Conservation (phyloP, 164 flowering plant genomes). For the Magnolia kwangsiensis region DNA sequence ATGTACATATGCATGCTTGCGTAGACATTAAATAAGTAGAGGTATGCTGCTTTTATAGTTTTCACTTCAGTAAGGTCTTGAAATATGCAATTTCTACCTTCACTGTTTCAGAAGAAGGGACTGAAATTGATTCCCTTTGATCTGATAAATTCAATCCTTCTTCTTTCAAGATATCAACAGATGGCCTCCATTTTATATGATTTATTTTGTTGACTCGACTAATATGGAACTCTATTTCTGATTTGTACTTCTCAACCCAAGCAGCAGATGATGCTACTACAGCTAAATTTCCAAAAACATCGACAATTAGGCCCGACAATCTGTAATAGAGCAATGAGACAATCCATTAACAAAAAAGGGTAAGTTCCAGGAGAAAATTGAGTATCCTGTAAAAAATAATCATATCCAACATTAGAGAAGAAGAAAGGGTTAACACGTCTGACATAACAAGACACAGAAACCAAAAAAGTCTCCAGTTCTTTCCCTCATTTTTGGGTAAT, state of each 20-base stretch:
- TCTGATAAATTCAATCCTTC: constrained; percentile 68
- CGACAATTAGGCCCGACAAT: constrained; percentile 88
- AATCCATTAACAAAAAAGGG: background rate
- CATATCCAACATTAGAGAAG: background rate
- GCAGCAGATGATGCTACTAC: constrained; percentile 98
- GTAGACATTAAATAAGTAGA: background rate
- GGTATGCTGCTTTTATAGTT: background rate
- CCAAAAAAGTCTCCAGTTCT: background rate
- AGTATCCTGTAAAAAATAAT: background rate
- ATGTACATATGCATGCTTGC: background rate
- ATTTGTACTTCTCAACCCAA: constrained; percentile 93
- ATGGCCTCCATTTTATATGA: constrained; percentile 78
- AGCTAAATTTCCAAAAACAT: constrained; percentile 84
- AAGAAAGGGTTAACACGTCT: no score
- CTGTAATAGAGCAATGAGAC: constrained; percentile 33
- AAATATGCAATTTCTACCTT: constrained; percentile 42
- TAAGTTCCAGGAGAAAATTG: background rate
- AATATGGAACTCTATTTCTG: constrained; percentile 56
- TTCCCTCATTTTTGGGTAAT: background rate
- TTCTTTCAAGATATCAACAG: constrained; percentile 80
- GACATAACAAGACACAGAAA: background rate
- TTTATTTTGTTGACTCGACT: constrained; percentile 43
- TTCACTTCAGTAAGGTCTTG: background rate
- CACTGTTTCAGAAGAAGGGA: constrained; percentile 38
- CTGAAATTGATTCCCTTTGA: constrained; percentile 25